These are phyloP conservation scores for Nothophytophthora sp. DNA, from an alignment of 352 stramenopile genomes.

Conservation along the genomic window DNA sequence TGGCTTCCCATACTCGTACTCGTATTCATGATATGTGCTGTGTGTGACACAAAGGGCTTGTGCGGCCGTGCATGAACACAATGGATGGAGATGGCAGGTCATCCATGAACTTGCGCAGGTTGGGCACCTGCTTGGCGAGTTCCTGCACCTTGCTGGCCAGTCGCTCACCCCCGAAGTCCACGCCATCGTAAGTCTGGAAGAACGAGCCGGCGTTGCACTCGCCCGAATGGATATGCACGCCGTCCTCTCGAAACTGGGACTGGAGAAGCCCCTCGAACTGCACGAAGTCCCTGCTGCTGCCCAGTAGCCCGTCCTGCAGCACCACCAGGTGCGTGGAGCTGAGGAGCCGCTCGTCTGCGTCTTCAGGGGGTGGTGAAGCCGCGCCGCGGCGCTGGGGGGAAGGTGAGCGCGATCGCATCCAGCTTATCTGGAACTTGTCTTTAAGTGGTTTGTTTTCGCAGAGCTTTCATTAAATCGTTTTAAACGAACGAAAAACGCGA, in stretches of 20 bases:
- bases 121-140: conserved; percentile 57
- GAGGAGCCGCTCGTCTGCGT: conserved; percentile 10
- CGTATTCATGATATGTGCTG: too few relatives aligned
- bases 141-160: conserved; percentile 69
- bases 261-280: conserved; percentile 57
- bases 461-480: too few relatives aligned
- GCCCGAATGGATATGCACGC: conserved; percentile 44
- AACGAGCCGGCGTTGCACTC: conserved; percentile 56
- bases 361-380: background rate
- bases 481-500: too few relatives aligned
- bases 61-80: too few relatives aligned
- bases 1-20: too few relatives aligned
- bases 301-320: conserved; percentile 70
- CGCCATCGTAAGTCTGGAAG: conserved; percentile 80
- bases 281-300: conserved; percentile 62
- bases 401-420: background rate
- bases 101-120: conserved; percentile 61
- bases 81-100: too few relatives aligned
- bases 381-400: conserved; percentile 2
- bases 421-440: background rate
- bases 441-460: too few relatives aligned
- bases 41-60: too few relatives aligned
- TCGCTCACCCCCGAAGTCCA: conserved; percentile 63
- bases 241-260: conserved; percentile 41
- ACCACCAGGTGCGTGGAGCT: conserved; percentile 63